phyloP scores from a whole-genome alignment of 441 rosid species.

The Populus trichocarpa region DNA sequence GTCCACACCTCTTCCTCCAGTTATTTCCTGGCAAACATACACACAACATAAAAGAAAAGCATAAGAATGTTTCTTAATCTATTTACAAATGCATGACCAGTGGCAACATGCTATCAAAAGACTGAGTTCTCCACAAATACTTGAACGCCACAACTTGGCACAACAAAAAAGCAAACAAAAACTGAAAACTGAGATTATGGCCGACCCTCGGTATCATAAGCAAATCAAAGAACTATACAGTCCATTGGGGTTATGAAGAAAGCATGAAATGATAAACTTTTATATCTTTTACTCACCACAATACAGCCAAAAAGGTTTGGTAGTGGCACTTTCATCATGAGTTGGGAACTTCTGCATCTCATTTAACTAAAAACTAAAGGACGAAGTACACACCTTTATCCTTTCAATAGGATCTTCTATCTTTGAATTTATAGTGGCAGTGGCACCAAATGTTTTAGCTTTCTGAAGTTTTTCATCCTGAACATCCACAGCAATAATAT shows the following conservation, averaged over 20 bases:
- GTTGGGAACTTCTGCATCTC: slow-evolving; percentile 2
- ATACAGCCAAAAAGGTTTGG: not conserved
- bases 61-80: not conserved
- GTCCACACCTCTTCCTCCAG: slow-evolving; percentile 89
- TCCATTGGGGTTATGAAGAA: not conserved
- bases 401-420: slow-evolving; percentile 80
- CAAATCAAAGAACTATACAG: not conserved
- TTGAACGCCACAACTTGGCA: not conserved
- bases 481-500: slow-evolving; percentile 92
- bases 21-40: slow-evolving; percentile 60
- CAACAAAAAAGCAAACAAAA: not conserved
- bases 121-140: not conserved
- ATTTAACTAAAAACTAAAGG: not conserved
- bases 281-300: not conserved
- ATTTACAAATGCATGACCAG: not conserved
- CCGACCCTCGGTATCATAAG: not conserved
- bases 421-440: slow-evolving; percentile 68
- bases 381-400: slow-evolving; percentile 53
- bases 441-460: slow-evolving; percentile 85
- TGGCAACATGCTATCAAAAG: not conserved
- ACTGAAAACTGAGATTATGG: too few relatives aligned
- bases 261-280: not conserved
- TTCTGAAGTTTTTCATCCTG: slow-evolving; percentile 78
- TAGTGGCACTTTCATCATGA: not conserved
- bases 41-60: not conserved